Percentiles rank a stretch among this genome's conserved stretches.
Conservation (phyloP, 768 basidiomycete species). For the Austroboletus festivus region DNA sequence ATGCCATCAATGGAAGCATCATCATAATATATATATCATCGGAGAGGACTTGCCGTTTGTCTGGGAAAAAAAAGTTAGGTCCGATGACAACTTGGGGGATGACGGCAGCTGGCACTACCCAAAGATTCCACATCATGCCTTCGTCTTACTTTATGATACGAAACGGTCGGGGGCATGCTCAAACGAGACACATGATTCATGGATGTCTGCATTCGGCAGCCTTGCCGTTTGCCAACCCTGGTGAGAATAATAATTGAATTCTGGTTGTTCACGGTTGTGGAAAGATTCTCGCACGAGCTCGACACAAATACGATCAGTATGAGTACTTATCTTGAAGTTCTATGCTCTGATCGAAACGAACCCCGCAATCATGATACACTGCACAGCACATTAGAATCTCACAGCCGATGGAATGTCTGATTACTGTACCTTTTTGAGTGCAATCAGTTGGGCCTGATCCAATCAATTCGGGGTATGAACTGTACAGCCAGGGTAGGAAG, state of each 20-base stretch:
- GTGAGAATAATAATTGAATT: conserved; percentile 6
- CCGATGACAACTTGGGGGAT: too few relatives aligned
- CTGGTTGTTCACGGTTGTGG: background rate
- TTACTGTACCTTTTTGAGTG: too few relatives aligned
- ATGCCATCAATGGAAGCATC: conserved; percentile 9
- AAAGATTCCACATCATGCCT: too few relatives aligned
- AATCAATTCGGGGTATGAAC: conserved; percentile 9
- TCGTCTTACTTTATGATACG: too few relatives aligned
- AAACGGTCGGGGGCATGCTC: too few relatives aligned
- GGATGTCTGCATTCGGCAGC: conserved; percentile 7
- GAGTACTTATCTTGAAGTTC: background rate
- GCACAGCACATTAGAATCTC: conserved; percentile 1
- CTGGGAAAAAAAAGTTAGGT: background rate
- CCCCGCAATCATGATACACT: conserved; percentile 9
- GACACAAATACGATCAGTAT: conserved; percentile 1
- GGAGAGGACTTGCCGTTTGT: background rate
- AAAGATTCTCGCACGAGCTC: background rate
- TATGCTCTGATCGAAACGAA: conserved; percentile 1
- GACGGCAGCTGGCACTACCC: too few relatives aligned
- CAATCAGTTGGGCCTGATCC: conserved; percentile 15
- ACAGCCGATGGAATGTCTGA: conserved; percentile 3
- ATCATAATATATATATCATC: background rate
- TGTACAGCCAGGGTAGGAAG: conserved; percentile 1
- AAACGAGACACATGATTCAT: background rate
- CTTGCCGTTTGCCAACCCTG: background rate